Percentiles rank a stretch among this genome's conserved stretches.
Evolutionary conservation across 1,284 basidiomycete genomes (phyloP).

Genomic region (Moniliophthora roreri): DNA sequence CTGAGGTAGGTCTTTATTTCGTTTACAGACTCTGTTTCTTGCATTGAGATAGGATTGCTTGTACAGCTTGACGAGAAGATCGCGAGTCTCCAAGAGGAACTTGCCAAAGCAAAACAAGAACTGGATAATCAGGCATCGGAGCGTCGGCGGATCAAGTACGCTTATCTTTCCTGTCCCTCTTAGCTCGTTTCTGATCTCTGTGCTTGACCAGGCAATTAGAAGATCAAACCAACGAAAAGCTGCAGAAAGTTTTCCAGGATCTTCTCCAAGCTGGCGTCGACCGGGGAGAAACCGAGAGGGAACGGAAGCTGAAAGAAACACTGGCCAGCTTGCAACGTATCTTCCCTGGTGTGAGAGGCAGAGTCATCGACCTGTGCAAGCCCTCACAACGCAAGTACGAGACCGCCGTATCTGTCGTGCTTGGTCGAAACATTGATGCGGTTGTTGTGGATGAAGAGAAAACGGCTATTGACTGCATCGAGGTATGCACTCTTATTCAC

Average conservation of each 20-base stretch:
- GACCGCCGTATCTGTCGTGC: constrained; percentile 89
- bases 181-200: constrained; percentile 1
- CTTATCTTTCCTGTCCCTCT: too few species aligned
- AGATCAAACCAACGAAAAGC: constrained; percentile 88
- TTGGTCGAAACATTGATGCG: constrained; percentile 94
- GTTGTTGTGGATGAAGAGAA: constrained; percentile 96
- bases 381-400: constrained; percentile 94
- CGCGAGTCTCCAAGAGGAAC: constrained; percentile 48
- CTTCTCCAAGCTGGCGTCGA: constrained; percentile 88
- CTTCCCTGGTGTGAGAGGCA: constrained; percentile 91
- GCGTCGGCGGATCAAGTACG: constrained; percentile 53
- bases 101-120: constrained; percentile 64
- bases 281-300: constrained; percentile 82
- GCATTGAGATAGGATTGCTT: constrained; percentile 5
- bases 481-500: constrained; percentile 47
- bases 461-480: constrained; percentile 96
- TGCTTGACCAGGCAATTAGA: constrained; percentile 72
- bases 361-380: constrained; percentile 91
- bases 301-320: constrained; percentile 84
- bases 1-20: constrained; percentile 42
- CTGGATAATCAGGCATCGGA: constrained; percentile 77
- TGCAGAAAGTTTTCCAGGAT: constrained; percentile 81
- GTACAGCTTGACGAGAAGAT: constrained; percentile 65
- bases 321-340: constrained; percentile 81
- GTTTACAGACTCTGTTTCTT: not conserved